Evolutionary conservation across 2,329 filamentous ascomycete genomes (phyloP), one percentile per base, ranked within the genome.

Genomic region (Fusarium vanettenii): DNA sequence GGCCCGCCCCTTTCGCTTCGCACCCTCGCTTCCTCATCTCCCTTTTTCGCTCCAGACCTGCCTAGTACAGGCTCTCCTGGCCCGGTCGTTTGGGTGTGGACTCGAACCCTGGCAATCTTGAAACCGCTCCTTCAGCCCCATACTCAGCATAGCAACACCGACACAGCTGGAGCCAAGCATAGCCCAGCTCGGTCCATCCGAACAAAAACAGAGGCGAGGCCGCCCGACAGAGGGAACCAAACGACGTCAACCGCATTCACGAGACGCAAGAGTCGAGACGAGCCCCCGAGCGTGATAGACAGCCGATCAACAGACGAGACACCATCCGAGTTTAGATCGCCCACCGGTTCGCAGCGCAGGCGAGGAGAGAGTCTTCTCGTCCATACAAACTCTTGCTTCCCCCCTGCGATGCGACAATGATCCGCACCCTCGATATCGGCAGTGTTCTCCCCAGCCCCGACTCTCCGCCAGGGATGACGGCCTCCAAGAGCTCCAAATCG

Each of bases 401-500:
- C 35, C 56, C 66, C 18, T 74, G 79, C 74, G 57, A 83, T 83
- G 81, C 80, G 76, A 80, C 73, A 76, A 83, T 84, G 82, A 80
- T 81, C 66, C 82, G 80, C 70, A 79, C 78, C 67, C 81, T 80
- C 75, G 74, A 78, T 57, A 71, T 80, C 76, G 71, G 76, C 66
- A 78, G 73, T 71, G 70, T 73, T 76, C 76, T 81, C 64, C 71
- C 80, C 56, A 82, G 81, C 62, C 83, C 82, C 60, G 81, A 78
- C 56, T 84, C 83, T 59, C 82, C 82, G 13, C 82, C 82, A 62
- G 94, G 94, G 79, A 91, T 97, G 85, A 94, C 93, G 59, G 84
- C 86, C 76, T 97, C 94, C 70, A 97, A 96, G 83, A 97, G 94
- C 72, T 97, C 94, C 75, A 97, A 97, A 84, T 95, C 95, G 31